Conservation (phyloP, 352 stramenopile species). For the Pythium biforme region DNA sequence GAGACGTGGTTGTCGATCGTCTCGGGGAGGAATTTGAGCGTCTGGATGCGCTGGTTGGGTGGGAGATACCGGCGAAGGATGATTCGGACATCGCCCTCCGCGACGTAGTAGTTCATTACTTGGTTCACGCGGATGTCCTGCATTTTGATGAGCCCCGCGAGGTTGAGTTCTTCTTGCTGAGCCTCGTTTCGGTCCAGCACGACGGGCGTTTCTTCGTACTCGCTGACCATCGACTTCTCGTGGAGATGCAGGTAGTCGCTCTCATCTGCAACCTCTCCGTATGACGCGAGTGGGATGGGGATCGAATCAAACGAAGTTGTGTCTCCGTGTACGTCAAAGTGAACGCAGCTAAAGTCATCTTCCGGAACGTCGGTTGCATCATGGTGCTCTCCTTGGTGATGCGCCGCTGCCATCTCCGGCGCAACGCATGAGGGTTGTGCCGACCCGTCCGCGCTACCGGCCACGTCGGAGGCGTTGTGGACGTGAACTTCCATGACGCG, state of each 20-base stretch:
- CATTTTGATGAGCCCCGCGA: conserved; percentile 68
- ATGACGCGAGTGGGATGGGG: conserved; percentile 50
- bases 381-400: neutral
- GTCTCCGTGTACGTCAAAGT: conserved; percentile 38
- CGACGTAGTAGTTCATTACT: conserved; percentile 71
- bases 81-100: conserved; percentile 59
- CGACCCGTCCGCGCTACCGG: neutral
- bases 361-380: conserved; percentile 23
- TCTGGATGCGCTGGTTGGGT: conserved; percentile 67
- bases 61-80: conserved; percentile 74
- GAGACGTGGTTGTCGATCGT: conserved; percentile 81
- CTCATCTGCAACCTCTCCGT: conserved; percentile 50
- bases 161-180: conserved; percentile 68
- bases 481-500: conserved; percentile 84
- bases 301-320: conserved; percentile 54
- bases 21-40: conserved; percentile 74
- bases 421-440: neutral
- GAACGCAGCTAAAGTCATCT: conserved; percentile 48
- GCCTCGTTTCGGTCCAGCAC: conserved; percentile 71
- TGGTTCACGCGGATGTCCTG: conserved; percentile 83
- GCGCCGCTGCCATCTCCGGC: neutral
- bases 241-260: conserved; percentile 39
- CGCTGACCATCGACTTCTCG: conserved; percentile 52
- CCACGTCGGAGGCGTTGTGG: conserved; percentile 39
- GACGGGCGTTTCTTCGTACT: conserved; percentile 57